phyloP scores from a whole-genome alignment of 108 stramenopile species.

The Poteriospumella lacustris region DNA sequence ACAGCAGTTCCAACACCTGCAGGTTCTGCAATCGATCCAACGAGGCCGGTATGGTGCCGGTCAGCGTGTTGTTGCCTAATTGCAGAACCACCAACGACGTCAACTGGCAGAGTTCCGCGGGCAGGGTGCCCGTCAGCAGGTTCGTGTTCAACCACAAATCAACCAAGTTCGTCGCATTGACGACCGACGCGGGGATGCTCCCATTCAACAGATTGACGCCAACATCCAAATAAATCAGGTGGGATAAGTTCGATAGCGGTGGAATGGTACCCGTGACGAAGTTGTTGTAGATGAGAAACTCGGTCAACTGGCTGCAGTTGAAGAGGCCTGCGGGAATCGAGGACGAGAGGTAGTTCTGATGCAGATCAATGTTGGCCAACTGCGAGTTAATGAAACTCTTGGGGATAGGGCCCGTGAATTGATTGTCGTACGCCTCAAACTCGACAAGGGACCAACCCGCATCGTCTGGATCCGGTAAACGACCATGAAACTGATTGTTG shows the following conservation, averaged over 20 bases:
- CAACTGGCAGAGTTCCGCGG: constrained; percentile 28
- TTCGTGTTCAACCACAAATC: constrained; percentile 36
- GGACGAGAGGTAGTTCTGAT: constrained; percentile 21
- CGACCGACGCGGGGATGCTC: constrained; percentile 31
- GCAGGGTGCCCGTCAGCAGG: constrained; percentile 35
- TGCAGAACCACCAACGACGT: constrained; percentile 34
- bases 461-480: no score
- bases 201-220: constrained; percentile 31
- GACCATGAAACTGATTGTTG: no score
- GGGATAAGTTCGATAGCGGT: constrained; percentile 25
- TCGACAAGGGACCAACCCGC: no score
- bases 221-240: constrained; percentile 25
- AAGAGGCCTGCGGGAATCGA: constrained; percentile 25
- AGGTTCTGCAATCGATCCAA: constrained; percentile 31
- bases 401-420: no score
- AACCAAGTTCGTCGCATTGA: constrained; percentile 16
- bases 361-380: constrained; percentile 30
- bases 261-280: constrained; percentile 22
- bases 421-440: no score
- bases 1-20: constrained; percentile 27
- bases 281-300: constrained; percentile 29
- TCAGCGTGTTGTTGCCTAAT: constrained; percentile 33
- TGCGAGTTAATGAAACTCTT: no score
- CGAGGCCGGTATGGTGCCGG: constrained; percentile 36
- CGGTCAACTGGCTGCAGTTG: no score